Base-by-base conservation (phyloP, 208 protist genomes). In the Kentomonas sorsogonicus region DNA sequence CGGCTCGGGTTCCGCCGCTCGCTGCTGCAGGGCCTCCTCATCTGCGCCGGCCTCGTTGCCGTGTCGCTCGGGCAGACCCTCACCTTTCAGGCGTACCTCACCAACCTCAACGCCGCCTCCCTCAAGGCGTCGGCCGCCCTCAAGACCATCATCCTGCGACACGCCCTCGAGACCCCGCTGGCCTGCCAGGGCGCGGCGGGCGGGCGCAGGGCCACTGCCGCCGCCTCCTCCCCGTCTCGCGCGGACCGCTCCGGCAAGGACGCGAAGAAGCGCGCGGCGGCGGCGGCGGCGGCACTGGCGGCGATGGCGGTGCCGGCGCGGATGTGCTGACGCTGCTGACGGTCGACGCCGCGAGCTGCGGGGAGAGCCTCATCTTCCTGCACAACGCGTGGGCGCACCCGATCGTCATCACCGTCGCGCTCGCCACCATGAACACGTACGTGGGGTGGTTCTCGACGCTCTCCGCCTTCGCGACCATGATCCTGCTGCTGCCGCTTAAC, bases 341-440 rank as follows among this genome's bases (percentile, higher is more conserved):
- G 5, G 69, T 86, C 18, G 84, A 91, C 59, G 67, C 73, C 31
- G 65, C 59, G 44, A 72, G 69, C 59, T 91, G 84, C 50, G 69
- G 74, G 18, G 67, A 86, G 43, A 69, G 67, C 38, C 62, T 91
- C 30, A 69, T 89, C 44, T 86, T 81, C 36, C 66, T 91, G 46
- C 84, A 88, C 72, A 85, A 91, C 30, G 66, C 74, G 34, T 91
- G 84, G 81, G 69, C 75, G 3, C 75, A 81, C 59, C 84, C 84
- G 22, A 66, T 85, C 25, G 53, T 91, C 26, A 80, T 81, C 38
- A 38, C 77, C 39, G 68, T 60, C 20, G 76, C 80, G 1, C 57
- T 91, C 46, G 43, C 72, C 53, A 78, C 74, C 40, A 77, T 91
- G 76, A 77, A 86, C 72, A 64, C 65, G 29, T 82, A 86, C 56